Conservation (phyloP, 1,284 basidiomycete genomes). For the Ceraceosorus guamensis region DNA sequence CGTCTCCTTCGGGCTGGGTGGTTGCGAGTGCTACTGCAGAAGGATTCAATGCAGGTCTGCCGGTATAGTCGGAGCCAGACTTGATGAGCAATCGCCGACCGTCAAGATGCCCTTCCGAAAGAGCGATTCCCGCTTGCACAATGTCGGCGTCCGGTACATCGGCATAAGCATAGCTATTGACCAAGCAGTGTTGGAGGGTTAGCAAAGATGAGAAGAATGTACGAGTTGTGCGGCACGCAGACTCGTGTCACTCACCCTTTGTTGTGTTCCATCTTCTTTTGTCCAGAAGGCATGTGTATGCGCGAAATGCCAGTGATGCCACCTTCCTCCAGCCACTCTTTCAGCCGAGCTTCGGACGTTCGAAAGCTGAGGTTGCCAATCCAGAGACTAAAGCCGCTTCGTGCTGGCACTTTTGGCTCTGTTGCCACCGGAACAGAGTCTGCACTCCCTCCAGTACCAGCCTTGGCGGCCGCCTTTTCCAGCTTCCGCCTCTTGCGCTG, state of each 20-base stretch:
- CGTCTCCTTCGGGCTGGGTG: conserved; percentile 1
- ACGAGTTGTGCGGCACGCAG: conserved; percentile 54
- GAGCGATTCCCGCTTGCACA: conserved; percentile 65
- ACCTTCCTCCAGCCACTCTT: conserved; percentile 32
- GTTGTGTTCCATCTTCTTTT: conserved; percentile 51
- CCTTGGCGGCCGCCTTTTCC: conserved; percentile 17
- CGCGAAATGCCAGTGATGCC: conserved; percentile 51
- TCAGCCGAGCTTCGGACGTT: conserved; percentile 27
- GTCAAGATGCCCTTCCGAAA: conserved; percentile 73
- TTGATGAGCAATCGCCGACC: conserved; percentile 88
- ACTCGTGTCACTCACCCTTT: conserved; percentile 50
- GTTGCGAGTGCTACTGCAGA: conserved; percentile 17
- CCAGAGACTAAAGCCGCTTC: conserved; percentile 60
- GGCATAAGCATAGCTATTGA: conserved; percentile 80
- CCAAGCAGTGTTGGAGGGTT: too few species aligned
- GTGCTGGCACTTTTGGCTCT: conserved; percentile 4
- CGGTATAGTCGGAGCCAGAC: conserved; percentile 58
- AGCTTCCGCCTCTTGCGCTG: conserved; percentile 29
- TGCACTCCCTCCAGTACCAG: conserved; percentile 8
- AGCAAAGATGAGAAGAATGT: too few species aligned
- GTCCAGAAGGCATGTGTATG: conserved; percentile 54
- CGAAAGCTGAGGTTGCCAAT: conserved; percentile 44
- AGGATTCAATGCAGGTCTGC: conserved; percentile 45
- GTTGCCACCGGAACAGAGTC: conserved; percentile 3
- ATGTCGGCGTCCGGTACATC: conserved; percentile 76